Evolutionary conservation across 1,284 basidiomycete genomes (phyloP), one percentile per base, ranked within the genome.

Genomic region (Tilletia setariae): DNA sequence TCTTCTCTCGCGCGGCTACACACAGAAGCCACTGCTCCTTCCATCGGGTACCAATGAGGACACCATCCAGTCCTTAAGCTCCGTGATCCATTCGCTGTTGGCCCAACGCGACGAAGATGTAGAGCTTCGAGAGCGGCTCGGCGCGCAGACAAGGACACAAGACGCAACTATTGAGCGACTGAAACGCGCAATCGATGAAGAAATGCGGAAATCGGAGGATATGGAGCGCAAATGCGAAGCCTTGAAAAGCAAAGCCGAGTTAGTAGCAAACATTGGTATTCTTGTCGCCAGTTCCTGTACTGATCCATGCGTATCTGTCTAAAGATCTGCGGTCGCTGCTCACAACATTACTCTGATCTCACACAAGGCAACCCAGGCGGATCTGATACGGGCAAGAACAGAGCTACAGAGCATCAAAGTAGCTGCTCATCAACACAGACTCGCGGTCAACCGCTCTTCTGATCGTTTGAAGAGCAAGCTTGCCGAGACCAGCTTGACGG

Each of bases 81-180:
- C 67, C 19, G 63, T 67, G 2, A 43, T 73, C 19, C 59, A 66
- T 30, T 25, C 63, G 43, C 66, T 73, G 1, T 63, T 73, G 2
- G 21, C 62, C 43, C 70, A 73, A 40, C 69, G 56, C 56, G 72
- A 73, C 15, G 69, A 73, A 25, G 69, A 71, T 19, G 46, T 65
- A 9, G 46, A 63, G 3, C 32, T 73, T 4, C 67, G 70, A 16
- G 67, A 68, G 30, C 53, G 53, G n/a, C 67, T 73, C 11, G 43
- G 70, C 19, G 68, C 67, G 30, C 64, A 51, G 1, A 69, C 71
- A 51, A 63, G 56, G 15, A 61, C 65, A 32, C 66, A 71, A 21
- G 56, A 61, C 44, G 53, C 53, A 16, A 42, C 56, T 15, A 32
- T 73, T 11, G 67, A 73, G 25, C 53, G 65, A 21, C 61, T 47